These are phyloP conservation scores for Phytophthora nicotianae DNA, from an alignment of 352 stramenopile species.

Conservation along the genomic window DNA sequence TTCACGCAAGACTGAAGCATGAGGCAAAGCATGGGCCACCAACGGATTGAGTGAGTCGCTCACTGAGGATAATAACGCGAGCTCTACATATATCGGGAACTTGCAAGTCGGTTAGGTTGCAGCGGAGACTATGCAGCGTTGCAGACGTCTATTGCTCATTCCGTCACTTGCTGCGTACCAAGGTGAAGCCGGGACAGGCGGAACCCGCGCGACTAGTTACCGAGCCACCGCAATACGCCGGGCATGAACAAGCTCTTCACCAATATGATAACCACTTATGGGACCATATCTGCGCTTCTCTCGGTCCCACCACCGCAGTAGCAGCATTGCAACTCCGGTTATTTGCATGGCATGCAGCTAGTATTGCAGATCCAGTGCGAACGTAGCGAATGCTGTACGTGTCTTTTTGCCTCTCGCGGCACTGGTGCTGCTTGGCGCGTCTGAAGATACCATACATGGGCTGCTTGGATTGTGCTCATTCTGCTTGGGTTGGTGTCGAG, in stretches of 20 bases:
- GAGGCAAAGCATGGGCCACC: neutral
- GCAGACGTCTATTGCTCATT: neutral
- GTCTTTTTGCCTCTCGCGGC: constrained; percentile 14
- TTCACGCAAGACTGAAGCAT: neutral
- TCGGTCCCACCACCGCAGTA: neutral
- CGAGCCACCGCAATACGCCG: too few relatives aligned
- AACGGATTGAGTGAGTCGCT: neutral
- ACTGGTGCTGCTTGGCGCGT: neutral
- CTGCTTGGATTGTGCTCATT: constrained; percentile 15
- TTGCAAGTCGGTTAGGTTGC: too few relatives aligned
- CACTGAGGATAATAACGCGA: neutral
- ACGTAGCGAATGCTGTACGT: constrained; percentile 2
- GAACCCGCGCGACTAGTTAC: too few relatives aligned
- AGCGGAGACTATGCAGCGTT: neutral
- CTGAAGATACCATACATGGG: constrained; percentile 21
- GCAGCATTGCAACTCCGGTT: neutral
- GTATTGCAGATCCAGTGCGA: constrained; percentile 22
- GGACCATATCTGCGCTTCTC: neutral
- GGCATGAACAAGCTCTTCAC: constrained; percentile 1
- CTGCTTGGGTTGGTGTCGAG: constrained; percentile 18
- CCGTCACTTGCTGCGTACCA: neutral
- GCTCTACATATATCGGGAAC: neutral
- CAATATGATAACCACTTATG: constrained; percentile 2
- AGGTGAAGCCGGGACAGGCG: neutral
- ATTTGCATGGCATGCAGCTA: neutral